These are phyloP conservation scores for Coffea eugenioides DNA, from an alignment of 257 asterid species.

Conservation along the genomic window DNA sequence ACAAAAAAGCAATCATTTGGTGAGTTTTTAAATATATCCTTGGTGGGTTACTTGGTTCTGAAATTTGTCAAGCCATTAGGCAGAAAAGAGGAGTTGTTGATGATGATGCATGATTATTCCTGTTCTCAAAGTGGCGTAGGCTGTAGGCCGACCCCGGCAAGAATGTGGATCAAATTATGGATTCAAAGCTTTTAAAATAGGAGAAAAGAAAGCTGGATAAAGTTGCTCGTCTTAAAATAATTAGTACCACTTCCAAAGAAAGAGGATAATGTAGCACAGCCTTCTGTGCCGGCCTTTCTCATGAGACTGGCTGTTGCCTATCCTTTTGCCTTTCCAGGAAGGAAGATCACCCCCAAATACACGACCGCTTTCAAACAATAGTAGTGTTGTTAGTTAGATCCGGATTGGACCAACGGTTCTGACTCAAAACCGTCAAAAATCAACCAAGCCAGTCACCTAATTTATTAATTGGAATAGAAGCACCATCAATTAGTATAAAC, in stretches of 20 bases:
- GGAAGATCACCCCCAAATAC: too few species aligned
- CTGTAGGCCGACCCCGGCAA: not conserved
- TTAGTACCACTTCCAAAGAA: not conserved
- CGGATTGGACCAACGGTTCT: too few species aligned
- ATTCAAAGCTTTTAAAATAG: not conserved
- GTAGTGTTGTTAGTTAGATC: too few species aligned
- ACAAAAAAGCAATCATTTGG: not conserved
- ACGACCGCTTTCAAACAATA: too few species aligned
- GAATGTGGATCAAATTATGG: not conserved
- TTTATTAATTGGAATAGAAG: too few species aligned
- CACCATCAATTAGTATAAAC: too few species aligned
- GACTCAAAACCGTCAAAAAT: too few species aligned
- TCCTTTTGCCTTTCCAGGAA: too few species aligned
- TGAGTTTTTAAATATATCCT: too few species aligned
- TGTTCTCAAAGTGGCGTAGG: not conserved
- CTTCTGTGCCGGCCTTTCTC: not conserved
- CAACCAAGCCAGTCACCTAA: too few species aligned
- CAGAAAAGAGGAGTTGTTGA: not conserved
- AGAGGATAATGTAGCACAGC: slow-evolving; percentile 25
- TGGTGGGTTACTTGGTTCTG: not conserved
- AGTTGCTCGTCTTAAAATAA: slow-evolving; percentile 5
- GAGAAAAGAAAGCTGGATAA: slow-evolving; percentile 11
- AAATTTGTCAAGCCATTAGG: not conserved
- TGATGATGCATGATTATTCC: slow-evolving; percentile 4
- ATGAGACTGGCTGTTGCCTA: slow-evolving; percentile 13